Conservation (phyloP, 805 yeast species). For the Kuraishia ogatae region DNA sequence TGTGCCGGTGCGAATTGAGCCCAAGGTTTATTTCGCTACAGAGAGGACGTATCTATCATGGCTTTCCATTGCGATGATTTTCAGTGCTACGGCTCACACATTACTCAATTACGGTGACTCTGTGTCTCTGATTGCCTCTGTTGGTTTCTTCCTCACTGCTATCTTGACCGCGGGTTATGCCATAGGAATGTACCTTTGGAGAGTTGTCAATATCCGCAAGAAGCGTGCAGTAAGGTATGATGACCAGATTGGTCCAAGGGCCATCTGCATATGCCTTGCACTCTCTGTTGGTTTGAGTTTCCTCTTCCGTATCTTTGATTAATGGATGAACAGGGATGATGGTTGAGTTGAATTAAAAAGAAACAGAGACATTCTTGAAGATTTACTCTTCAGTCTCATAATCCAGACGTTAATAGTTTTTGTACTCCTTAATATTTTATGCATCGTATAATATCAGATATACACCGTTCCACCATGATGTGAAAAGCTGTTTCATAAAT, state of each 20-base stretch:
- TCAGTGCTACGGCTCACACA: slow-evolving; percentile 85
- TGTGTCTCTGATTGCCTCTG: slow-evolving; percentile 69
- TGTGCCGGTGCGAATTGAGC: slow-evolving; percentile 95
- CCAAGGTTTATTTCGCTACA: slow-evolving; percentile 97
- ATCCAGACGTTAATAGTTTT: too few species aligned
- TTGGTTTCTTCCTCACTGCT: slow-evolving; percentile 81
- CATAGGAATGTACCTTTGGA: slow-evolving; percentile 64
- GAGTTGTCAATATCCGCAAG: slow-evolving; percentile 75
- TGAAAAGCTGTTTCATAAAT: too few species aligned
- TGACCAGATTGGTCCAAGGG: slow-evolving; percentile 80
- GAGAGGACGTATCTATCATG: slow-evolving; percentile 93
- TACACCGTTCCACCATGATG: too few species aligned
- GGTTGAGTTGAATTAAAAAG: not conserved
- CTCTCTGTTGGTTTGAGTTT: slow-evolving; percentile 59
- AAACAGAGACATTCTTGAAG: not conserved
- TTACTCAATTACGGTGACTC: slow-evolving; percentile 77
- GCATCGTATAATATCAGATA: too few species aligned
- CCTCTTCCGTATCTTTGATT: slow-evolving; percentile 37
- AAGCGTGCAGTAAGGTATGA: slow-evolving; percentile 81
- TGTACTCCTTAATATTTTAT: too few species aligned
- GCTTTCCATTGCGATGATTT: slow-evolving; percentile 83
- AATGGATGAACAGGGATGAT: too few species aligned
- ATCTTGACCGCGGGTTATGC: slow-evolving; percentile 67
- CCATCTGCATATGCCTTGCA: slow-evolving; percentile 68
- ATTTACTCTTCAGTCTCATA: too few species aligned